Conservation (phyloP, 169 alveolate genomes). For the Plasmodium billcollinsi region DNA sequence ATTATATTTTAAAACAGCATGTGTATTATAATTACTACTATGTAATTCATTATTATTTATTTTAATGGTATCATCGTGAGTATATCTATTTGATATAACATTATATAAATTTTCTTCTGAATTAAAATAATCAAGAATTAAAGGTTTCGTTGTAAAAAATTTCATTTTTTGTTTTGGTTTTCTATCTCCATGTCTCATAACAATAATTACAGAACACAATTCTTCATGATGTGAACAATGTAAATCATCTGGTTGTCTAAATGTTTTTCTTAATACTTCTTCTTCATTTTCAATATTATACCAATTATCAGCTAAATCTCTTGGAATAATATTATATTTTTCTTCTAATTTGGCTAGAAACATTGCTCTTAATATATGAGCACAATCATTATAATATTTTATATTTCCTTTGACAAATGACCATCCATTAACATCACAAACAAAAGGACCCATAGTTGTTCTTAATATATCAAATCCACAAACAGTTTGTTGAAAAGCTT, state of each 20-base stretch:
- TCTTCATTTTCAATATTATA: conserved; percentile 78
- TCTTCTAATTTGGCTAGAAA: conserved; percentile 82
- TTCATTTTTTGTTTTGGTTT: conserved; percentile 98
- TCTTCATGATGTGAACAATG: conserved; percentile 89
- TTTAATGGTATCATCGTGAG: conserved; percentile 22
- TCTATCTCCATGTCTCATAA: conserved; percentile 98
- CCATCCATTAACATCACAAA: conserved; percentile 99
- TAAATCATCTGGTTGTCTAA: conserved; percentile 78
- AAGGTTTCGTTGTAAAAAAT: conserved; percentile 89
- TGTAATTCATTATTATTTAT: not conserved
- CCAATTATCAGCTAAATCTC: conserved; percentile 81
- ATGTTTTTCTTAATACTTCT: conserved; percentile 81
- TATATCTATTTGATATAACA: conserved; percentile 14
- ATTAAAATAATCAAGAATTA: conserved; percentile 87
- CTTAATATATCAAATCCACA: conserved; percentile 96
- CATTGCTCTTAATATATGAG: conserved; percentile 88
- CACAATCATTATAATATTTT: conserved; percentile 96
- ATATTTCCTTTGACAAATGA: conserved; percentile 96
- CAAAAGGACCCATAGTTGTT: conserved; percentile 92
- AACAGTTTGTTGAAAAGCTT: conserved; percentile 94
- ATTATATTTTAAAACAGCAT: not conserved
- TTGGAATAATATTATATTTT: conserved; percentile 80
- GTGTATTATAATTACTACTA: conserved; percentile 7
- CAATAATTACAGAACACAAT: conserved; percentile 95
- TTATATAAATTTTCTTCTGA: conserved; percentile 57